Evolutionary conservation across 768 basidiomycete species (phyloP).

Genomic region (Suillus decipiens): DNA sequence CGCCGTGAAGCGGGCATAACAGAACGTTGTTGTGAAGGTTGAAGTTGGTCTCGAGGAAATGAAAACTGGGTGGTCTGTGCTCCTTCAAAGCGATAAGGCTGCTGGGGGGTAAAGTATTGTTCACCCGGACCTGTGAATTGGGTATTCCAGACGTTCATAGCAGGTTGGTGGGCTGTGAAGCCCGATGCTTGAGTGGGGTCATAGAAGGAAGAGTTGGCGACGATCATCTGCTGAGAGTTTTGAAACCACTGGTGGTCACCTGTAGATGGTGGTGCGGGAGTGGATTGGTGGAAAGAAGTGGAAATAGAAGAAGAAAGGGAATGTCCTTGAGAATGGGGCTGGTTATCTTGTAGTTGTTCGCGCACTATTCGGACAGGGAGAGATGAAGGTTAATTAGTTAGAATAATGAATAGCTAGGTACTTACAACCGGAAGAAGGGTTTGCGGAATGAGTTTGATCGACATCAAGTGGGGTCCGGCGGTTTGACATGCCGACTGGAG

Average conservation of each 20-base stretch:
- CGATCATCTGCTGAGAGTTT: conserved; percentile 45
- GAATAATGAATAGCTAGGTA: conserved; percentile 5
- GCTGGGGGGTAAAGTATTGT: conserved; percentile 1
- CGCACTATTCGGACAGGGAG: neutral
- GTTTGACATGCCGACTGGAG: conserved; percentile 21
- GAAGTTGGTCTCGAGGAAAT: neutral
- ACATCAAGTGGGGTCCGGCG: conserved; percentile 23
- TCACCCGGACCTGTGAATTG: conserved; percentile 13
- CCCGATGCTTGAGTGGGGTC: conserved; percentile 43
- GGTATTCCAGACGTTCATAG: conserved; percentile 35
- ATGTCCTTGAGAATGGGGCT: neutral
- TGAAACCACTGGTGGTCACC: conserved; percentile 6
- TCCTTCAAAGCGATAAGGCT: neutral
- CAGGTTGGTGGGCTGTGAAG: conserved; percentile 44
- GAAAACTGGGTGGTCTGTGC: neutral
- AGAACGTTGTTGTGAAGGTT: conserved; percentile 18
- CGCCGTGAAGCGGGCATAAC: conserved; percentile 21
- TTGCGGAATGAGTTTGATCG: conserved; percentile 13
- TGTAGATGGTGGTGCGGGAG: conserved; percentile 1
- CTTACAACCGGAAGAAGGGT: conserved; percentile 29
- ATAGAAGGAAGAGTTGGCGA: conserved; percentile 54
- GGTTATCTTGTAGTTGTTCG: conserved; percentile 9
- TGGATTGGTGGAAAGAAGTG: conserved; percentile 1
- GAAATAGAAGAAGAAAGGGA: conserved; percentile 1
- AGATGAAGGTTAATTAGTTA: conserved; percentile 2